Base-by-base conservation (phyloP, 2,329 filamentous ascomycete species). In the Shiraia sp. region DNA sequence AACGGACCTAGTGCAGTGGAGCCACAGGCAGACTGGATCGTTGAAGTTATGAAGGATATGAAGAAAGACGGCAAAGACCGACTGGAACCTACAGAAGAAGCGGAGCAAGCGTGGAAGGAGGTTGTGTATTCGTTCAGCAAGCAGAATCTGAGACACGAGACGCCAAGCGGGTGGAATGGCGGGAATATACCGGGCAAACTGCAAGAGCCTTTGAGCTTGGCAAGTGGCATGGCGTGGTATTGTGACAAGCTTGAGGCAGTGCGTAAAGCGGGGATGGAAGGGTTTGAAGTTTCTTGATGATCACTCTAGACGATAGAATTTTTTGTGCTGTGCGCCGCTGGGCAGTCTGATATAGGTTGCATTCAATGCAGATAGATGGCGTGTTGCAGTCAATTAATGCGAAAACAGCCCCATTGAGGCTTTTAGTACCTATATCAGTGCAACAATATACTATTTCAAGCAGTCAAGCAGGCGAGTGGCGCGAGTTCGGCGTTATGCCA, bases 1-100 rank as follows among this genome's bases (percentile, higher is more conserved):
- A 73, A 73, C 38, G 70, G 70, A 3, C 68, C 70, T 1, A 66
- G 58, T 15, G 69, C 65, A 47, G 32, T 71, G 14, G 68, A 73
- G 44, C 49, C 59, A 17, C 70, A 73, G 48, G 60, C 58, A 13
- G 66, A 72, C 32, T 72, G 63, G 45, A 65, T 73, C 29, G 57
- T 67, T 28, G 65, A 68, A 15, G 59, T 61, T 7, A 63, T 74
- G 40, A 57, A 58, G 26, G 57, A 59, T 41, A 43, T 64, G 40
- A 47, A 56, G 27, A 46, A 49, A 10, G 51, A 66, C 27, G 60
- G 60, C 8, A 57, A 59, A 36, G 55, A 54, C 32, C 52, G 43
- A 10, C 57, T 73, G 19, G 67, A 72, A 28, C 47, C 70, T 1
- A 68, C 53, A 19, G 44, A 51, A 26, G 61, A 68, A 33, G 63